Evolutionary conservation across 225 moss, liverwort and hornwort species (phyloP), one percentile per base, ranked within the genome.

Genomic region (Polytrichum formosum): DNA sequence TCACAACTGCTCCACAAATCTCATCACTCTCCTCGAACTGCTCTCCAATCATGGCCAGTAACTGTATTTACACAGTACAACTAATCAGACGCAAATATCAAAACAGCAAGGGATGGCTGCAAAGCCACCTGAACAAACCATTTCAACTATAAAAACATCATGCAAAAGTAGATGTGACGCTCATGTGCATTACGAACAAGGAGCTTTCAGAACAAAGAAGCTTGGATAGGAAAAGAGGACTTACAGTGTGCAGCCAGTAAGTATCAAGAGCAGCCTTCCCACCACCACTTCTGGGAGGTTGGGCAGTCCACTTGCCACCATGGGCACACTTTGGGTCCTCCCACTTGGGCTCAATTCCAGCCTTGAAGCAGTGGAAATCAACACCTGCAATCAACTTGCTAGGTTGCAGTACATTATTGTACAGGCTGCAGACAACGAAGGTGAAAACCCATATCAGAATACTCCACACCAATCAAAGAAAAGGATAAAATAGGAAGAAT

Each of bases 361-460:
- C 85, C 86, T 96, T 96, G 75, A 96, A 96, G 61, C 96, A 96
- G 67, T 96, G 96, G 33, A 93, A 93, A 75, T 96, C 96, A 31
- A 91, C 91, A 68, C 90, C 86, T 2, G 82, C 64, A 70, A 81
- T 77, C 87, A 96, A 69, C 73, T 91, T 87, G 77, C 93, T 96
- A 20, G 96, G 96, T 79, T 93, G 96, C 68, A 96, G 82, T n/a
- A 93, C 87, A 72, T 96, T 96, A 72, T 96, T 96, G 76, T 83
- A 96, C 75, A 93, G 68, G 63, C 96, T 96, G 80, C 69, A 68
- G 54, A 74, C 18, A 31, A 59, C 18, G 19, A 27, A 66, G 13
- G 18, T 54, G 25, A 22, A 58, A 4, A 59, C 28, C 7, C 7
- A 58, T 59, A 23, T 61, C 25, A 71, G 70, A n/a, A 26, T 19